Percentiles rank a stretch among this genome's conserved stretches.
Evolutionary conservation across 2,329 filamentous ascomycete species (phyloP).

Genomic region (Plectosphaerella sp.): DNA sequence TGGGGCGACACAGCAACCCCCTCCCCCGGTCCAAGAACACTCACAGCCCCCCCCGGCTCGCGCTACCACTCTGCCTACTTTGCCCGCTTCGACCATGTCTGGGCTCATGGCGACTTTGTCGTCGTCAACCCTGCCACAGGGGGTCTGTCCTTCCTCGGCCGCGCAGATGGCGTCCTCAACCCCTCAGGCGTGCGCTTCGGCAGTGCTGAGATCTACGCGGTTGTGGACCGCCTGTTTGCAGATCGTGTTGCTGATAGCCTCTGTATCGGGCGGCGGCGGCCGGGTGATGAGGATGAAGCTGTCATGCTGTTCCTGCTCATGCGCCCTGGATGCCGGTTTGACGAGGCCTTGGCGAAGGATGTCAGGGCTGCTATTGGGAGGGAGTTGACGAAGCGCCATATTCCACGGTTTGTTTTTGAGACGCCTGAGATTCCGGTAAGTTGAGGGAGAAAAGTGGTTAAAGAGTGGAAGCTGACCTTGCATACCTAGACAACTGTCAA

Average conservation of each 20-base stretch:
- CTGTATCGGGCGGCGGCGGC: constrained; percentile 72
- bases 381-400: constrained; percentile 68
- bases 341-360: constrained; percentile 45
- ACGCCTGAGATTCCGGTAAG: constrained; percentile 75
- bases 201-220: constrained; percentile 73
- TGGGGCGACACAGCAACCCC: constrained; percentile 45
- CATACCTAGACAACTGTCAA: constrained; percentile 78
- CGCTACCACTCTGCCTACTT: constrained; percentile 61
- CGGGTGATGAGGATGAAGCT: constrained; percentile 46
- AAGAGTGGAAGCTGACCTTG: constrained; percentile 9
- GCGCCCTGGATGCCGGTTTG: constrained; percentile 52
- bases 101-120: constrained; percentile 82
- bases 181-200: constrained; percentile 76
- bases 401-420: constrained; percentile 75
- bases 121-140: constrained; percentile 64
- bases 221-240: constrained; percentile 63
- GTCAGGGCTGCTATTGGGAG: constrained; percentile 62
- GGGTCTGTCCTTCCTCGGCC: constrained; percentile 61
- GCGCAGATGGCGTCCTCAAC: constrained; percentile 76
- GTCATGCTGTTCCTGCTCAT: constrained; percentile 54
- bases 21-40: constrained; percentile 10
- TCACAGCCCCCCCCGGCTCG: constrained; percentile 38
- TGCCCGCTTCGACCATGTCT: constrained; percentile 60
- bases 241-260: constrained; percentile 65
- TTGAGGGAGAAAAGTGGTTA: constrained; percentile 10